A percentile compares a stretch with the other conserved stretches of the same genome.
Evolutionary conservation across 2,329 filamentous ascomycete species (phyloP).

Genomic region (Ceratocystiopsis minuta): DNA sequence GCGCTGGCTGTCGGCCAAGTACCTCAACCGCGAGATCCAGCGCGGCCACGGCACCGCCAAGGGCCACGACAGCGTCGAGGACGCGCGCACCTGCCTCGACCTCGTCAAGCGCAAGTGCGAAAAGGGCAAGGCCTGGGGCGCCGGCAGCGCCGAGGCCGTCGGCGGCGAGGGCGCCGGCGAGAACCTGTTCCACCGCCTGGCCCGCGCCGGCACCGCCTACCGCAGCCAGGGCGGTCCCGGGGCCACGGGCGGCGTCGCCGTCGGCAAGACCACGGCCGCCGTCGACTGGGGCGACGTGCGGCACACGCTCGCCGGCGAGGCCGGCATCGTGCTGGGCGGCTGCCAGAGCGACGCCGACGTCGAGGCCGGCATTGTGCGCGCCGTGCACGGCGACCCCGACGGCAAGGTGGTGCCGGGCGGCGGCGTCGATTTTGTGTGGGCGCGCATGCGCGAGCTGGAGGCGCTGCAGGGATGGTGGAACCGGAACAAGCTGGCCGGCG

Average conservation of each 20-base stretch:
- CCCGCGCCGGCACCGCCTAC: conserved; percentile 42
- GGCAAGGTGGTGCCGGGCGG: conserved; percentile 38
- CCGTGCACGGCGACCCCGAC: conserved; percentile 38
- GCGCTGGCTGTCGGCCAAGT: conserved; percentile 77
- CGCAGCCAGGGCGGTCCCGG: conserved; percentile 40
- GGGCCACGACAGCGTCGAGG: conserved; percentile 86
- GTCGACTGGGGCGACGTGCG: conserved; percentile 78
- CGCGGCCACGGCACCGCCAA: conserved; percentile 44
- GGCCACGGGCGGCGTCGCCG: conserved; percentile 35
- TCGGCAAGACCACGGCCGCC: conserved; percentile 50
- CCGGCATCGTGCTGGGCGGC: conserved; percentile 32
- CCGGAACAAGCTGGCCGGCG: conserved; percentile 25
- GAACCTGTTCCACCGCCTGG: conserved; percentile 74
- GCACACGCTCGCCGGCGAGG: conserved; percentile 36
- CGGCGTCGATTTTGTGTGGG: conserved; percentile 50
- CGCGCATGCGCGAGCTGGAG: conserved; percentile 46
- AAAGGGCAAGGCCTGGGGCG: conserved; percentile 74
- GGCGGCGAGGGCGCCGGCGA: conserved; percentile 56
- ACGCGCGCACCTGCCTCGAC: conserved; percentile 78
- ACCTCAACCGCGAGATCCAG: conserved; percentile 74
- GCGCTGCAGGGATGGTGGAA: conserved; percentile 52
- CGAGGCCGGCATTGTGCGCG: conserved; percentile 34
- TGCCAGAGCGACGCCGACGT: conserved; percentile 44
- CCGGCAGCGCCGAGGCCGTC: conserved; percentile 14
- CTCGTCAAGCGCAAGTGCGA: conserved; percentile 93